Evolutionary conservation across 345 rosid species (phyloP), one percentile per base, ranked within the genome.

Genomic region (Eucalyptus polybractea): DNA sequence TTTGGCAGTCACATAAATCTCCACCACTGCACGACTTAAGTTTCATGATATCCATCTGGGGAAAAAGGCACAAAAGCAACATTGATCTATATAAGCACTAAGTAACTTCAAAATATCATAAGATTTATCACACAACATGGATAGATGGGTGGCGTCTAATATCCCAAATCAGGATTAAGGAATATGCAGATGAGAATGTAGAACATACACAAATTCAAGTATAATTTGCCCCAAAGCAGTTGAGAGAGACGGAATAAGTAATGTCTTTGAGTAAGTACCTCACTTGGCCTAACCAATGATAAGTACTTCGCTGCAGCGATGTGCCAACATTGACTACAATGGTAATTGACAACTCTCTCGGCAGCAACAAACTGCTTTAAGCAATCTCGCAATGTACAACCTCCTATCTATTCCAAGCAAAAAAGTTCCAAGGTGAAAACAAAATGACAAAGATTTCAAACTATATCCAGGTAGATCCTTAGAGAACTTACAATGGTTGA

Each of bases 241-340:
- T 31, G 49, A 54, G 50, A 53, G 21, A 80, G 24, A 33, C 1
- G 4, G 17, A 53, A 91, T 16, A 49, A 22, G 65, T 53, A 45
- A 50, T 69, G 37, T 4, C 86, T 65, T 76, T 25, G 31, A 31
- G 37, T n/a, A 44, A 24, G 54, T 90, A 96, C 99, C 98, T 95
- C 93, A 80, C 88, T 50, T 90, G 90, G 93, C 90, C 92, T 94
- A 33, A 25, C 89, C n/a, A 90, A 44, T 15, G 95, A 90, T 88
- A 94, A 90, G 94, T 92, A 97, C 91, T 94, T 94, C 67, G 88
- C 86, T 6, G 98, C 99, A 91, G 95, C 97, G 83, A 90, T 88
- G 90, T 97, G 99, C 99, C 99, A 97, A 91, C 99, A 97, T 72
- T 49, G 93, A 91, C 93, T 92, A 90, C 99, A 97, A 89, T 80